Conservation (phyloP, 352 stramenopile genomes). For the Phytophthora brassicae region DNA sequence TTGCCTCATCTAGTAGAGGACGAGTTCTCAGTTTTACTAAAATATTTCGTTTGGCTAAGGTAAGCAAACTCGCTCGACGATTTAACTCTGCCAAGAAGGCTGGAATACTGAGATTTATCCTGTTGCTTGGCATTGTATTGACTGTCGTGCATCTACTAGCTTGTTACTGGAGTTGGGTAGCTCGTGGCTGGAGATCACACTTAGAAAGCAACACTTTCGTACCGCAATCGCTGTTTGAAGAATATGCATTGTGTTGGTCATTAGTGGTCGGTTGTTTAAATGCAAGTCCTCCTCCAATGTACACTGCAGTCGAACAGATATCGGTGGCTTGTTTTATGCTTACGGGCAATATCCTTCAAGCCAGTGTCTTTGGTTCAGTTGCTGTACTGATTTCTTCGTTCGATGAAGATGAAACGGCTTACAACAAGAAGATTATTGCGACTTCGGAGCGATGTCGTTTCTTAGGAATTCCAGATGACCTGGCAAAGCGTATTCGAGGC, state of each 20-base stretch:
- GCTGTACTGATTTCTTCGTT: slow-evolving; percentile 68
- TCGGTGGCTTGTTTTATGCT: slow-evolving; percentile 75
- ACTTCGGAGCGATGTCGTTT: slow-evolving; percentile 68
- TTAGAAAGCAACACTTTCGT: slow-evolving; percentile 35
- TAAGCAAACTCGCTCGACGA: slow-evolving; percentile 53
- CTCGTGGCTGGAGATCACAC: slow-evolving; percentile 43
- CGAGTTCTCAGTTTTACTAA: slow-evolving; percentile 66
- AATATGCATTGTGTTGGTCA: slow-evolving; percentile 59
- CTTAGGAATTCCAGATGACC: slow-evolving; percentile 55
- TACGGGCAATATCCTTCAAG: slow-evolving; percentile 66
- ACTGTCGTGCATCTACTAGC: slow-evolving; percentile 54
- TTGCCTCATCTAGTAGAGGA: slow-evolving; percentile 33
- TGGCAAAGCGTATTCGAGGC: slow-evolving; percentile 53
- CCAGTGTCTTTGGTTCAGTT: slow-evolving; percentile 69
- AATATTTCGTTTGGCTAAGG: slow-evolving; percentile 68
- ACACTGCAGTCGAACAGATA: slow-evolving; percentile 46
- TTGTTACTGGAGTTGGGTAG: slow-evolving; percentile 69
- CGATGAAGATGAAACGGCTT: slow-evolving; percentile 62
- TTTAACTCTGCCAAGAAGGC: slow-evolving; percentile 71
- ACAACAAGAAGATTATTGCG: slow-evolving; percentile 72
- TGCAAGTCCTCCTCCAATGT: slow-evolving; percentile 60
- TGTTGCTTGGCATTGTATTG: slow-evolving; percentile 54
- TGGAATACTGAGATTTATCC: slow-evolving; percentile 55
- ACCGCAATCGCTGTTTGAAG: slow-evolving; percentile 22
- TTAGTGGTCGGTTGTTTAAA: slow-evolving; percentile 65